Evolutionary conservation across 768 basidiomycete genomes (phyloP), one percentile per base, ranked within the genome.

Genomic region (Rhizopogon rudus): DNA sequence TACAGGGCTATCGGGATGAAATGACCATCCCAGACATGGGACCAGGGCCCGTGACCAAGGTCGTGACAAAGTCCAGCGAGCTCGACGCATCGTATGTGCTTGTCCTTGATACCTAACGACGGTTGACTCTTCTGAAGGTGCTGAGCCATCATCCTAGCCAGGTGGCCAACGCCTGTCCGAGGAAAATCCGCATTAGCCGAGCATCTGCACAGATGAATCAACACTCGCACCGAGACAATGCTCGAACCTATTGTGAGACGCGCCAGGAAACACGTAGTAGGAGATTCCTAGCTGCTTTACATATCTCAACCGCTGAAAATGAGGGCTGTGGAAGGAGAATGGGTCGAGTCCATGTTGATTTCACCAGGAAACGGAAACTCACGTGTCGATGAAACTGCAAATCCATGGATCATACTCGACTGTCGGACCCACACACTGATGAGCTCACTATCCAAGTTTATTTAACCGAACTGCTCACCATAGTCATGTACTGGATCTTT

Each of bases 41-140:
- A 87, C 84, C 87, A 92, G 0, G 91, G 91, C 0, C 91, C 91
- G 62, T 92, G 91, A 0, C 89, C 91, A 3, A 93, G 80, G 67
- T 93, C 91, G 61, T 93, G 91, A 54, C 90, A 91, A 3, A 92
- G 73, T 0, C 89, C 91, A 0, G 91, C 91, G 22, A 93, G 73
- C 55, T 88, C 85, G 16, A 93, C 84, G 56, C 91, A 93, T 49
- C 77, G 75, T 31, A 92, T 75, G 56, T 93, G 89, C 17, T 88
- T 77, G 43, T 84, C 77, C 0, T 83, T 84, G 55, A 93, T 90
- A 0, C 69, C 71, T 1, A 93, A 77, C 9, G 80, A 72, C 0
- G 81, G 82, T 57, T 93, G 91, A 6, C 67, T 74, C 13, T 71
- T 63, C 55, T 79, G 74, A 3, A 93, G 72, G 60, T 80, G 82